Evolutionary conservation across 441 rosid genomes (phyloP), one percentile per base, ranked within the genome.

Genomic region (Biscutella laevigata): DNA sequence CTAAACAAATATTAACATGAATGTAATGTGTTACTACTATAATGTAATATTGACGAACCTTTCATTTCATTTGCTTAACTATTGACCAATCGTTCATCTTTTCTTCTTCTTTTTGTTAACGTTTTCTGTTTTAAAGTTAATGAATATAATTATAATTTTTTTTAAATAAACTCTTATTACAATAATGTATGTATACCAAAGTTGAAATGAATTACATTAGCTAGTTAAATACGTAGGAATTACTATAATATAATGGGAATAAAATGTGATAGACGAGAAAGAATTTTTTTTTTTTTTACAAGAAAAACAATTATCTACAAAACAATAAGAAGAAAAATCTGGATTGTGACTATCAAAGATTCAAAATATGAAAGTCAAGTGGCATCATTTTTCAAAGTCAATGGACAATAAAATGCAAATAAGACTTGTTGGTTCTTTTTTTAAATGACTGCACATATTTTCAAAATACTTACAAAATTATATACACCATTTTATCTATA

Each of bases 341-440:
- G 14, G 54, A 35, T 50, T 42, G 53, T 40, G 28, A 34, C 15
- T 8, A 46, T n/a, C n/a, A n/a, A n/a, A n/a, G n/a, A n/a, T n/a
- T 47, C 57, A 12, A 39, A 28, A 22, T 35, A 29, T 29, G 14
- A 21, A 51, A 43, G 64, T 66, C 60, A 52, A 66, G 55, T 65
- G 54, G 60, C 26, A 26, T 57, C 13, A 3, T 44, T 66, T 45
- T 13, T 66, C 61, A 51, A 59, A 66, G 70, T 66, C 65, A 66
- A 59, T 44, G 65, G 56, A 48, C 65, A 44, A 44, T 52, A 29
- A 37, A 58, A 21, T 26, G 7, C 48, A 66, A 29, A 36, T 7
- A 26, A 40, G 64, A 50, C 69, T 64, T 49, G 41, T 64, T 53
- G 5, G 22, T 48, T 25, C 32, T 17, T 39, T 2, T 9, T 35